These are phyloP conservation scores for Emericellopsis atlantica DNA, from an alignment of 2,329 filamentous ascomycete genomes.

Conservation along the genomic window DNA sequence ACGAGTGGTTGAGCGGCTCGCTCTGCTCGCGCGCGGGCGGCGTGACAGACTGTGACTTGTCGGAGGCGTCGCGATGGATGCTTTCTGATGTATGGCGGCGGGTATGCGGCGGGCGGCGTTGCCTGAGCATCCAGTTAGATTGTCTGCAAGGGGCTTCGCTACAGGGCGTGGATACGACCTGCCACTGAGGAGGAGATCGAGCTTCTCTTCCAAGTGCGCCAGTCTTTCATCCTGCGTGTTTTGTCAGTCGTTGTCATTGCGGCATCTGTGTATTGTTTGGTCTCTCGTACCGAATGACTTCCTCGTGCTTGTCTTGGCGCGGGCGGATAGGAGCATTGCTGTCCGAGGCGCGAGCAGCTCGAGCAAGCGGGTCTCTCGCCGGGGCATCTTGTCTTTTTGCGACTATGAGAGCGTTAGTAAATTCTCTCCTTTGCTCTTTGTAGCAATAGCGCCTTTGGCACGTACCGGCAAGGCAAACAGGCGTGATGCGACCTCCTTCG, in stretches of 20 bases:
- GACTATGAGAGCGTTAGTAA: background rate
- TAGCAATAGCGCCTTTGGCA: background rate
- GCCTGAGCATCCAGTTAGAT: slow-evolving; percentile 17
- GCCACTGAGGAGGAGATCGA: slow-evolving; percentile 34
- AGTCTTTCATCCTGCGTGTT: slow-evolving; percentile 31
- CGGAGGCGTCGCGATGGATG: background rate
- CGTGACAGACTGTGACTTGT: slow-evolving; percentile 2
- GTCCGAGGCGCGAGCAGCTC: slow-evolving; percentile 33
- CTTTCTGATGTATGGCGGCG: background rate
- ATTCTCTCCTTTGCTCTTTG: background rate
- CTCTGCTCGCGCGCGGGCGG: slow-evolving; percentile 1
- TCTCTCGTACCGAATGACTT: slow-evolving; percentile 26
- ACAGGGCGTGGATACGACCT: slow-evolving; percentile 14
- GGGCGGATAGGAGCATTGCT: slow-evolving; percentile 30
- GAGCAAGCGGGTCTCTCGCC: slow-evolving; percentile 38
- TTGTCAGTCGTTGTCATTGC: background rate
- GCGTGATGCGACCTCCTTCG: slow-evolving; percentile 26
- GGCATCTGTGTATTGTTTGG: no score
- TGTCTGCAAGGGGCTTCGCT: slow-evolving; percentile 4
- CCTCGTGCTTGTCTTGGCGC: slow-evolving; percentile 21
- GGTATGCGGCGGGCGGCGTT: slow-evolving; percentile 3
- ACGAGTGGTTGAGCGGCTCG: slow-evolving; percentile 7
- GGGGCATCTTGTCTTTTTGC: slow-evolving; percentile 37
- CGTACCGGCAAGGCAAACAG: slow-evolving; percentile 33
- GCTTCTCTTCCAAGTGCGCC: slow-evolving; percentile 37